phyloP scores from a whole-genome alignment of 768 basidiomycete species.

The Trametes cingulata region DNA sequence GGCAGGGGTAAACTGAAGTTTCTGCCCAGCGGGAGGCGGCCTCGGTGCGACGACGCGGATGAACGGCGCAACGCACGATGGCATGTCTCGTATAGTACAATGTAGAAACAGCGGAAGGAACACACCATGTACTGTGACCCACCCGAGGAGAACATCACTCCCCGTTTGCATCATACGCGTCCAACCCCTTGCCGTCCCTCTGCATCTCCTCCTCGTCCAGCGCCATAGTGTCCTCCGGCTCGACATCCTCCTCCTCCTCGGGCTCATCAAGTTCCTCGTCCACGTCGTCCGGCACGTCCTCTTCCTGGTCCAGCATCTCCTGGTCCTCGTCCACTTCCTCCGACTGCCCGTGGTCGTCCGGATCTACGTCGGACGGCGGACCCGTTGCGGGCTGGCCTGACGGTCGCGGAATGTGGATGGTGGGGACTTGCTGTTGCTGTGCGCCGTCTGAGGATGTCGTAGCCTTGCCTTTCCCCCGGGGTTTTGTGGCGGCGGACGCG shows the following conservation, averaged over 20 bases:
- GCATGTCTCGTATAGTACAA: too few species aligned
- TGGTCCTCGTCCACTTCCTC: constrained; percentile 37
- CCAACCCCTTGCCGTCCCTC: constrained; percentile 41
- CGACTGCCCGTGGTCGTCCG: constrained; percentile 26
- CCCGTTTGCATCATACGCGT: constrained; percentile 25
- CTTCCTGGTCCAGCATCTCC: constrained; percentile 37
- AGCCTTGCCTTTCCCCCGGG: constrained; percentile 42
- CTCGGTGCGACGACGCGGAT: too few species aligned
- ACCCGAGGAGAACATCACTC: not conserved
- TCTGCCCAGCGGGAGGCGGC: too few species aligned
- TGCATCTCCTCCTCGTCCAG: constrained; percentile 47
- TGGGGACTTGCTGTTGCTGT: constrained; percentile 23
- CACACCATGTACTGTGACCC: too few species aligned
- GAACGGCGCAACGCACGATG: too few species aligned
- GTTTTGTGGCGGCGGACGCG: constrained; percentile 26
- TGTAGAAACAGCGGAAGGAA: too few species aligned
- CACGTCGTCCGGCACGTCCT: constrained; percentile 36
- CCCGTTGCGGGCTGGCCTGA: constrained; percentile 7
- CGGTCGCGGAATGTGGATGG: constrained; percentile 31
- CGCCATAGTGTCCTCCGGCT: constrained; percentile 43
- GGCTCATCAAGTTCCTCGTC: constrained; percentile 37
- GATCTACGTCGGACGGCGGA: constrained; percentile 23
- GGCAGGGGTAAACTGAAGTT: too few species aligned
- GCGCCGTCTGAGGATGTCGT: constrained; percentile 15
- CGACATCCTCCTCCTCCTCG: constrained; percentile 36